Evolutionary conservation across 2,329 filamentous ascomycete species (phyloP).

Genomic region (Calonectria fujianensis): DNA sequence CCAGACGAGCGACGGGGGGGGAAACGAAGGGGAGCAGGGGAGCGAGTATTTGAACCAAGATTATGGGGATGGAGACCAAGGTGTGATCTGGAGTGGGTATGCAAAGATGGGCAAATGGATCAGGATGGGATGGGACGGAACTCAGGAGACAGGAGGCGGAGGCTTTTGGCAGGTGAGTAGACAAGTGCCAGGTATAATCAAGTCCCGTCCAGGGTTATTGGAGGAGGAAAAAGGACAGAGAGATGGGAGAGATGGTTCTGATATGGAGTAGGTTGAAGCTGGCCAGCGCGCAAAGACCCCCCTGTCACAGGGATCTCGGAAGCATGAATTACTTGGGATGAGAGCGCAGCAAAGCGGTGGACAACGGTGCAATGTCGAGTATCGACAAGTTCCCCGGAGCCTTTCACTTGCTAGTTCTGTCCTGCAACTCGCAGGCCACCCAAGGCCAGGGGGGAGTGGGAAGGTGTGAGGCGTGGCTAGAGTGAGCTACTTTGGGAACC

Average conservation of each 20-base stretch:
- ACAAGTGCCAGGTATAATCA: constrained; percentile 43
- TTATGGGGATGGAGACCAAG: constrained; percentile 57
- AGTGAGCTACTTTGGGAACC: constrained; percentile 42
- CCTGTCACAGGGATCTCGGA: constrained; percentile 49
- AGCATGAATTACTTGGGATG: constrained; percentile 53
- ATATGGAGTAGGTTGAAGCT: constrained; percentile 48
- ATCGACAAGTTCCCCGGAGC: constrained; percentile 45
- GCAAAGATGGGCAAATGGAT: constrained; percentile 58
- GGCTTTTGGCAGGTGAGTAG: constrained; percentile 54
- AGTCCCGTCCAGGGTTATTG: constrained; percentile 44
- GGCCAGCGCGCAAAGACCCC: constrained; percentile 49
- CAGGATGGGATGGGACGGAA: constrained; percentile 54
- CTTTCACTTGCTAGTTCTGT: constrained; percentile 42
- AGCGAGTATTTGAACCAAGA: constrained; percentile 60
- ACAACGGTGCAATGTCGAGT: constrained; percentile 47
- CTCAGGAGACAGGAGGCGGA: constrained; percentile 52
- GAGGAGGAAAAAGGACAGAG: constrained; percentile 37
- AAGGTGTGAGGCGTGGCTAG: constrained; percentile 27
- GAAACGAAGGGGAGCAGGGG: constrained; percentile 57
- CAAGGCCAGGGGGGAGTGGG: constrained; percentile 38
- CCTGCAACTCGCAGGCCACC: constrained; percentile 48
- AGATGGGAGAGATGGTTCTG: constrained; percentile 49
- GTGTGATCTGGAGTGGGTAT: constrained; percentile 61
- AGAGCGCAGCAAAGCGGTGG: constrained; percentile 52
- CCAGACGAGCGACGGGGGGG: constrained; percentile 57